A percentile compares a stretch with the other conserved stretches of the same genome.
Evolutionary conservation across 371 early-diverging fungal species (phyloP).

Genomic region (Mucor mucedo): DNA sequence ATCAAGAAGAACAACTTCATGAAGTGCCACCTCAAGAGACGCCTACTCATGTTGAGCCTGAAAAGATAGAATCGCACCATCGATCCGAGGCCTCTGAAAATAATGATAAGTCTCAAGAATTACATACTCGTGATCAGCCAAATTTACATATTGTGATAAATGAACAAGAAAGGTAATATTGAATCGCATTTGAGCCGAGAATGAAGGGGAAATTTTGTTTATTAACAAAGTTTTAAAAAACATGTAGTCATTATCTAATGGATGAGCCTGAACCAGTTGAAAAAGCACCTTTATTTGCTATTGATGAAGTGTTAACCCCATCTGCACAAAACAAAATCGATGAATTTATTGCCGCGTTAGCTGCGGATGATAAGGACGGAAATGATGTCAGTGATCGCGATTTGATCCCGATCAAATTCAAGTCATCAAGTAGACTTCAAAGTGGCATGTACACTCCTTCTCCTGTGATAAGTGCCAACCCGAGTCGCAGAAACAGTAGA

Average conservation of each 20-base stretch:
- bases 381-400: constrained; percentile 41
- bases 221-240: neutral
- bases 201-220: neutral
- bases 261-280: constrained; percentile 3
- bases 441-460: constrained; percentile 29
- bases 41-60: constrained; percentile 4
- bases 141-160: no score
- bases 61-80: neutral
- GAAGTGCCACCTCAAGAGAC: constrained; percentile 22
- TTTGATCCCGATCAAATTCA: constrained; percentile 41
- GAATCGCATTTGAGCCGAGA: no score
- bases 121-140: neutral
- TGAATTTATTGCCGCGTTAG: constrained; percentile 24
- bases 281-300: constrained; percentile 20
- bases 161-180: neutral
- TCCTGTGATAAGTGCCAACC: constrained; percentile 7
- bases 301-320: constrained; percentile 16
- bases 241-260: neutral
- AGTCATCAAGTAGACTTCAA: constrained; percentile 33
- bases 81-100: neutral
- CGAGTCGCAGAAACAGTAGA: constrained; percentile 15
- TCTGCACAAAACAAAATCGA: constrained; percentile 19
- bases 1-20: constrained; percentile 4
- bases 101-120: neutral
- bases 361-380: constrained; percentile 14